phyloP scores from a whole-genome alignment of 2,329 filamentous ascomycete genomes.

The Colletotrichum cordylinicola region DNA sequence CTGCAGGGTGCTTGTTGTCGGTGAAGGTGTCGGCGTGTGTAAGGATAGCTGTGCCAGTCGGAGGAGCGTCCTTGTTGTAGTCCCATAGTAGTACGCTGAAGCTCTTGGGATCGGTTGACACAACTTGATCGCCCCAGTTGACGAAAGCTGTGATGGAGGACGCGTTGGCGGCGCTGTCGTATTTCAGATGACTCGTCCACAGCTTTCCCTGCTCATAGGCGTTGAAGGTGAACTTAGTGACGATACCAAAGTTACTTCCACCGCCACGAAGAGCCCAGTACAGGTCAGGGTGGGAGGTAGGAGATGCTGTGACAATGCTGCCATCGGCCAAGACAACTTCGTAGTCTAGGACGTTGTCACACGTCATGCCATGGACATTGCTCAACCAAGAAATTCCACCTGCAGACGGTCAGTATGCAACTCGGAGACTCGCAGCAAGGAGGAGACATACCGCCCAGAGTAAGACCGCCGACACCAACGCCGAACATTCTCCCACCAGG shows the following conservation, averaged over 20 bases:
- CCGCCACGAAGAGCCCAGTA: conserved; percentile 51
- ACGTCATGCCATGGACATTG: conserved; percentile 42
- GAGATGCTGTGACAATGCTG: conserved; percentile 40
- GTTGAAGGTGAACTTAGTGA: conserved; percentile 29
- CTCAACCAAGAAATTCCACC: conserved; percentile 50
- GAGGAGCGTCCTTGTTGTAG: neutral
- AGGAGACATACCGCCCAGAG: conserved; percentile 33
- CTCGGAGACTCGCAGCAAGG: neutral
- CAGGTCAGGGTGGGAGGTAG: conserved; percentile 39
- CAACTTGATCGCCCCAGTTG: neutral
- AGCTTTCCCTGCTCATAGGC: conserved; percentile 20
- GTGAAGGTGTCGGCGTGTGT: conserved; percentile 19
- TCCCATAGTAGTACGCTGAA: conserved; percentile 25
- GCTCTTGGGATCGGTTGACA: neutral
- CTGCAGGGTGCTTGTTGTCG: conserved; percentile 16
- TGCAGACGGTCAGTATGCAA: neutral
- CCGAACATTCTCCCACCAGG: conserved; percentile 42
- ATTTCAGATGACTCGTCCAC: neutral
- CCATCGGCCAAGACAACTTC: conserved; percentile 46
- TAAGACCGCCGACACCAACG: conserved; percentile 46
- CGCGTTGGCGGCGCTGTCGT: neutral
- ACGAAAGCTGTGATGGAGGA: neutral
- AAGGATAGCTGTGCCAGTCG: conserved; percentile 1
- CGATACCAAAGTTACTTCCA: conserved; percentile 46
- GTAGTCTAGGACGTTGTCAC: conserved; percentile 43